Percentiles rank a stretch among this genome's conserved stretches.
These are phyloP conservation scores for Dichomitus squalens DNA, from an alignment of 1,284 basidiomycete species.

Conservation along the genomic window DNA sequence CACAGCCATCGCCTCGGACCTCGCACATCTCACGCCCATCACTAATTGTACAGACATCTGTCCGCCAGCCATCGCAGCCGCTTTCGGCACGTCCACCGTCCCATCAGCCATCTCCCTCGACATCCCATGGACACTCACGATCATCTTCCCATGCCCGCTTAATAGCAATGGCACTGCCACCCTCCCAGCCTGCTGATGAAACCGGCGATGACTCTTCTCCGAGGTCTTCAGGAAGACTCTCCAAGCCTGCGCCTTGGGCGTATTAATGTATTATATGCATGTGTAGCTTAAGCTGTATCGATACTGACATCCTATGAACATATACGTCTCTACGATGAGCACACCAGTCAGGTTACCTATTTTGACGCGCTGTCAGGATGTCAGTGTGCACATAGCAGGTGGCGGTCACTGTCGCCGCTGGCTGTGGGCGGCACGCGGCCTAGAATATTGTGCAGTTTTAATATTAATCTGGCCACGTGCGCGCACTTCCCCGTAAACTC, in stretches of 20 bases:
- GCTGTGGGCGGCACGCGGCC: no score
- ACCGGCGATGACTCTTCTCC: constrained; percentile 10
- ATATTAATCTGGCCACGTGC: constrained; percentile 5
- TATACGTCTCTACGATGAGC: not conserved
- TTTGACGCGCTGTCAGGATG: no score
- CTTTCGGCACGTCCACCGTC: not conserved
- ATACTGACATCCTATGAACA: constrained; percentile 2
- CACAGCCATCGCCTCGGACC: not conserved
- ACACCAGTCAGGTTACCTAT: no score
- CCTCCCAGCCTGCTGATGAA: not conserved
- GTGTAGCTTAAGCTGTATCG: constrained; percentile 14
- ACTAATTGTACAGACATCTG: not conserved
- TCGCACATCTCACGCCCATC: not conserved
- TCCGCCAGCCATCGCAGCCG: not conserved
- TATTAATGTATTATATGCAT: constrained; percentile 11
- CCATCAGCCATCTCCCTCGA: constrained; percentile 12
- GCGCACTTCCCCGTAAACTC: not conserved
- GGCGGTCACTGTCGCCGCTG: no score
- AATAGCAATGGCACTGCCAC: not conserved
- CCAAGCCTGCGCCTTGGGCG: constrained; percentile 19
- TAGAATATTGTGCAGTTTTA: no score
- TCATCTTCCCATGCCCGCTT: constrained; percentile 14
- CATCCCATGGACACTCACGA: constrained; percentile 10
- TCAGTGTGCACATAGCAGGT: no score
- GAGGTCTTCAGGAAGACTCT: constrained; percentile 27